Percentiles rank a stretch among this genome's conserved stretches.
These are phyloP conservation scores for Xylaria palmicola DNA, from an alignment of 495 filamentous ascomycete genomes.

Conservation along the genomic window DNA sequence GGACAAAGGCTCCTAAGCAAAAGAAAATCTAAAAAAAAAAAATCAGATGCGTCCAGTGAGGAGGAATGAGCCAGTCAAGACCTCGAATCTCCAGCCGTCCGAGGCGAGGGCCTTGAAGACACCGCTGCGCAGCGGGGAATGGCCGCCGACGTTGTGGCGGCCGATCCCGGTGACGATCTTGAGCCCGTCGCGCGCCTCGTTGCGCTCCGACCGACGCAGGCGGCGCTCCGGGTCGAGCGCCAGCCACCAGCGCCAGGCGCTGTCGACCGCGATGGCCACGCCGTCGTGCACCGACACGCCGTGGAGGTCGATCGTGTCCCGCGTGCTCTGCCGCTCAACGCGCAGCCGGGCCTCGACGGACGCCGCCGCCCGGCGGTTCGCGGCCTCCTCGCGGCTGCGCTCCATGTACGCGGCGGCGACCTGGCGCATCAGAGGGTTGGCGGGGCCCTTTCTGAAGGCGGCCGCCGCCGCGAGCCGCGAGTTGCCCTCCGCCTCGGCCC, in stretches of 20 bases:
- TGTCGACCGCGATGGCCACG: slow-evolving; percentile 66
- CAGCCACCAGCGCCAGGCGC: slow-evolving; percentile 78
- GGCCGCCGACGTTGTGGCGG: slow-evolving; percentile 73
- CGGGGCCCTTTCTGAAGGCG: slow-evolving; percentile 36
- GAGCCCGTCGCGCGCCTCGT: slow-evolving; percentile 50
- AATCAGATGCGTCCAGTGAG: slow-evolving; percentile 54
- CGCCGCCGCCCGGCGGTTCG: slow-evolving; percentile 22
- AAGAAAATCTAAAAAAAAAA: background rate
- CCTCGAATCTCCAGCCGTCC: slow-evolving; percentile 81
- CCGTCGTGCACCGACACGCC: slow-evolving; percentile 79
- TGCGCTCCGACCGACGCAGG: no score
- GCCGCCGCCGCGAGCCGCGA: slow-evolving; percentile 29
- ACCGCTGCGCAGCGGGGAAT: slow-evolving; percentile 72
- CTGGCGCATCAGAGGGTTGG: slow-evolving; percentile 37
- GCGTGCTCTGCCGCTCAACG: slow-evolving; percentile 60
- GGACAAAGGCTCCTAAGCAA: no score
- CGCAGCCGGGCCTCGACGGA: slow-evolving; percentile 53
- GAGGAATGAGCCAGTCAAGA: slow-evolving; percentile 61
- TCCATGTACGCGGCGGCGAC: slow-evolving; percentile 39
- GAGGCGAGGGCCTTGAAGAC: slow-evolving; percentile 71
- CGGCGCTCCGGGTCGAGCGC: slow-evolving; percentile 60
- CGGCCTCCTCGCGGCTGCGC: slow-evolving; percentile 24
- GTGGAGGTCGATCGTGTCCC: slow-evolving; percentile 71
- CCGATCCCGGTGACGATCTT: slow-evolving; percentile 81
- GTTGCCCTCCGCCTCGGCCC: slow-evolving; percentile 18